Conservation (phyloP, 257 asterid species). For the Penstemon barbatus region DNA sequence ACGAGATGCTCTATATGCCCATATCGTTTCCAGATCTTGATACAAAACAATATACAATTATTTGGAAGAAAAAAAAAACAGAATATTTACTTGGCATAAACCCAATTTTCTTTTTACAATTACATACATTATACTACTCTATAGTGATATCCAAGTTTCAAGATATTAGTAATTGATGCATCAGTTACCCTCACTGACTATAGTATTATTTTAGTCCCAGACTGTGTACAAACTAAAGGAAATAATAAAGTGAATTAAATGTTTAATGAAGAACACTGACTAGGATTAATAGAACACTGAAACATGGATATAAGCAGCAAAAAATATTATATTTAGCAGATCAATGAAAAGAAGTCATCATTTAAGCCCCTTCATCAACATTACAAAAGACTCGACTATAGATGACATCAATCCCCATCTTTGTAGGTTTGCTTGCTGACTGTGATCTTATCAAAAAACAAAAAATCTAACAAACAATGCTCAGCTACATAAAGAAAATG, state of each 20-base stretch:
- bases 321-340: conserved; percentile 30
- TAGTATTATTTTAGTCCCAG: too few species aligned
- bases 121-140: too few species aligned
- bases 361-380: conserved; percentile 32
- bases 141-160: too few species aligned
- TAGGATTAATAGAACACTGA: conserved; percentile 34
- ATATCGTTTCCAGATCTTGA: conserved; percentile 40
- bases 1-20: conserved; percentile 45
- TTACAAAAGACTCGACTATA: conserved; percentile 34
- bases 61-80: too few species aligned
- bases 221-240: too few species aligned
- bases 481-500: too few species aligned
- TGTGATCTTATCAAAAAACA: too few species aligned
- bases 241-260: background rate
- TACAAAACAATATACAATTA: background rate
- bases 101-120: too few species aligned
- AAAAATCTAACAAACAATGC: too few species aligned
- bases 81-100: too few species aligned
- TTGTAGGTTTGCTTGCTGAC: background rate
- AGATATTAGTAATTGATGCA: too few species aligned
- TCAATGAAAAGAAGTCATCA: conserved; percentile 43
- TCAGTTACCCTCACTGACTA: too few species aligned
- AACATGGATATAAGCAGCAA: conserved; percentile 32
- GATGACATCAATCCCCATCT: conserved; percentile 27
- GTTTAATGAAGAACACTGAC: background rate